Conservation (phyloP, 2,329 filamentous ascomycete genomes). For the Didymella arachidicola region DNA sequence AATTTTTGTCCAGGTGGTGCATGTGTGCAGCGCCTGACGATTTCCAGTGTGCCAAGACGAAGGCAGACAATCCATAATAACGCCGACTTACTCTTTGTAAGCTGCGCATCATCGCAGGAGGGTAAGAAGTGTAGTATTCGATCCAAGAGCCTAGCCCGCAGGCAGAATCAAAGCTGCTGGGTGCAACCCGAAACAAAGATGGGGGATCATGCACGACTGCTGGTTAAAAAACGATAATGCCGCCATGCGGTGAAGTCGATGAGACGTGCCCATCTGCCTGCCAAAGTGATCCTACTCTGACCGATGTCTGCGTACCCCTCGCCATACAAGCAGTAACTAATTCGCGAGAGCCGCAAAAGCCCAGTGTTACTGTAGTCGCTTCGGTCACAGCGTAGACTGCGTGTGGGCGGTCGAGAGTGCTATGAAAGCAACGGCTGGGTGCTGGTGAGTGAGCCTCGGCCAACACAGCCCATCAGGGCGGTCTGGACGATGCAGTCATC, state of each 20-base stretch:
- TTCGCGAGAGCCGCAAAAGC: not conserved
- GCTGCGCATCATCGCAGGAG: not conserved
- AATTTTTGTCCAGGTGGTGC: too few species aligned
- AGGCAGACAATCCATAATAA: constrained; percentile 2
- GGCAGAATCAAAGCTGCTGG: constrained; percentile 4
- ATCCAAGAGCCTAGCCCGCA: constrained; percentile 3
- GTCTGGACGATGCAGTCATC: constrained; percentile 14
- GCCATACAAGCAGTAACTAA: not conserved
- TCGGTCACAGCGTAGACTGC: not conserved
- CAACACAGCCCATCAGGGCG: constrained; percentile 14
- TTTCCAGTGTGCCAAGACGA: constrained; percentile 10
- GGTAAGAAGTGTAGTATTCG: constrained; percentile 1
- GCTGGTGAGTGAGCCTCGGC: constrained; percentile 1
- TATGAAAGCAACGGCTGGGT: not conserved
- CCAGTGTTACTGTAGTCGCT: not conserved
- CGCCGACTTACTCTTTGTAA: constrained; percentile 7
- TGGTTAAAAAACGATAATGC: constrained; percentile 4
- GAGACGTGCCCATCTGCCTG: constrained; percentile 2
- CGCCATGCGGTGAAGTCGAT: constrained; percentile 4
- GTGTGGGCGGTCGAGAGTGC: not conserved
- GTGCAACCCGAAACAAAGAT: constrained; percentile 12
- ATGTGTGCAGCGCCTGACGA: constrained; percentile 5
- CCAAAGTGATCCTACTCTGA: not conserved
- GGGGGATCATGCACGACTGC: constrained; percentile 14
- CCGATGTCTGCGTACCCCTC: not conserved